These are phyloP conservation scores for Aspergillus ellipticus DNA, from an alignment of 495 filamentous ascomycete genomes.

Conservation along the genomic window DNA sequence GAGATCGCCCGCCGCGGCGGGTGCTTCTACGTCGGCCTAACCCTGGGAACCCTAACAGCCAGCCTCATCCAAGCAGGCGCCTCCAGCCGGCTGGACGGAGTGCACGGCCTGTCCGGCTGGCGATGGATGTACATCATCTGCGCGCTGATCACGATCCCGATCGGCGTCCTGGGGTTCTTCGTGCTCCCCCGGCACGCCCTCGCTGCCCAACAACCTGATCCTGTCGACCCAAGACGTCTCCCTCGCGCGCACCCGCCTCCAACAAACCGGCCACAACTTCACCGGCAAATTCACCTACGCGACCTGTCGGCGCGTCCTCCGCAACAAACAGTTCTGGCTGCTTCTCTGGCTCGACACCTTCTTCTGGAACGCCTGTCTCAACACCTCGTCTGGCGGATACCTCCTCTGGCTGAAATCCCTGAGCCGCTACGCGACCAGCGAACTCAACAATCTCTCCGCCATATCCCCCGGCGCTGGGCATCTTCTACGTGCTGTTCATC, in stretches of 20 bases:
- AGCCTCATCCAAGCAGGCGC: slow-evolving; percentile 49
- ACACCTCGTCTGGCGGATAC: slow-evolving; percentile 29
- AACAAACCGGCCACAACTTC: slow-evolving; percentile 10
- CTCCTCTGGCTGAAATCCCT: slow-evolving; percentile 43
- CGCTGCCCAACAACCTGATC: slow-evolving; percentile 40
- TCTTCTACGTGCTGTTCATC: slow-evolving; percentile 41
- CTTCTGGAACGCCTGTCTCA: slow-evolving; percentile 44
- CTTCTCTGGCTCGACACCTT: slow-evolving; percentile 44
- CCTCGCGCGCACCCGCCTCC: slow-evolving; percentile 18
- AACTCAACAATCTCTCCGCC: slow-evolving; percentile 40
- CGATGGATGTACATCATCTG: slow-evolving; percentile 55
- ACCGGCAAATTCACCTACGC: slow-evolving; percentile 2
- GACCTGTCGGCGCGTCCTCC: too few species aligned
- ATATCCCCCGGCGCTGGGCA: slow-evolving; percentile 38
- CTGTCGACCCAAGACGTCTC: slow-evolving; percentile 37
- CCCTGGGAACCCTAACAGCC: slow-evolving; percentile 47
- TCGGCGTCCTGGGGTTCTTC: slow-evolving; percentile 43
- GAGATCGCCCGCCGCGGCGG: slow-evolving; percentile 45
- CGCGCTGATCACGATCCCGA: slow-evolving; percentile 46
- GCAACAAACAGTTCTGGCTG: slow-evolving; percentile 33
- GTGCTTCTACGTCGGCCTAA: slow-evolving; percentile 46
- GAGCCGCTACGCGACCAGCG: slow-evolving; percentile 34
- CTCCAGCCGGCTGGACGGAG: slow-evolving; percentile 38
- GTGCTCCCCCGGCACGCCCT: slow-evolving; percentile 37
- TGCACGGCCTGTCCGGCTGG: slow-evolving; percentile 48